Evolutionary conservation across 2,329 filamentous ascomycete species (phyloP), one percentile per base, ranked within the genome.

Genomic region (Epichloe sibirici): DNA sequence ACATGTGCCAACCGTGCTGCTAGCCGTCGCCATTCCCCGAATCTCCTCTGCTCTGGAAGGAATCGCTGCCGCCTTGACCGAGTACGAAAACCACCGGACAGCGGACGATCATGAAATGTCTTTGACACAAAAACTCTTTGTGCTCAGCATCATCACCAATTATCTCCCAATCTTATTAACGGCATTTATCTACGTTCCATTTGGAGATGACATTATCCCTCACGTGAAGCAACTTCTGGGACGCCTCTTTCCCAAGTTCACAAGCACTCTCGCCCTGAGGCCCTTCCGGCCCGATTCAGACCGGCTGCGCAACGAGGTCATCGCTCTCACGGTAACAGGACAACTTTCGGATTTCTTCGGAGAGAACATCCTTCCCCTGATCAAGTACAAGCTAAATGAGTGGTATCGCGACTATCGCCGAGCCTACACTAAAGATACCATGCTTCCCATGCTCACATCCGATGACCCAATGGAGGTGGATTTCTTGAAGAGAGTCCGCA

Each of bases 111-210:
- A 86, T 61, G 82, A 88, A 55, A 77, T 81, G 55, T 82, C 85
- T 0, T 73, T 86, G 57, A 86, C 83, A 0, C 79, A 84, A 56
- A 90, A 90, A 72, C 77, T 85, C 7, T 89, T 90, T 54, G 74
- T 88, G 37, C 77, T 90, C 63, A 87, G 86, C 71, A 88, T 89
- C 70, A 87, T 90, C 66, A 88, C 85, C 12, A 86, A 86, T 4
- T 90, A 90, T 62, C 74, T 89, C 1, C 85, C 85, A 0, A 85
- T 88, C 45, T 76, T 89, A 56, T 71, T 90, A 6, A 90, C 85
- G 0, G 86, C 86, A 0, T 90, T 90, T 60, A 77, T 90, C 49
- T 90, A 90, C 62, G 82, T 90, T 2, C 86, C 86, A 0, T 87
- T 88, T 56, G 85, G 84, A 31, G 75, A 76, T 45, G 66, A 78